phyloP scores from a whole-genome alignment of 2,329 filamentous ascomycete species.

The Nemania diffusa region DNA sequence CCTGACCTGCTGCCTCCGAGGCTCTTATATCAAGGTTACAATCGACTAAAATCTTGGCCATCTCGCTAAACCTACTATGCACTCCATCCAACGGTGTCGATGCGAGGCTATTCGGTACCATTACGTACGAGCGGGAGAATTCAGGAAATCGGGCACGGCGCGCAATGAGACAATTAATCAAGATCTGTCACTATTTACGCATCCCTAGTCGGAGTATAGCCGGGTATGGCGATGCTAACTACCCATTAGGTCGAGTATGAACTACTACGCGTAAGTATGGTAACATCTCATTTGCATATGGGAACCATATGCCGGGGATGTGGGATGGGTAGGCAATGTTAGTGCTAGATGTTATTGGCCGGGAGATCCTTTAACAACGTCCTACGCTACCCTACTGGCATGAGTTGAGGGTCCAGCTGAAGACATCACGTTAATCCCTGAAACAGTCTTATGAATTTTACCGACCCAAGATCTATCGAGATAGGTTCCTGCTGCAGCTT shows the following conservation, averaged over 20 bases:
- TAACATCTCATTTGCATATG: too few relatives aligned
- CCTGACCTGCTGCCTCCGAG: neutral
- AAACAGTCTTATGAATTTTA: too few relatives aligned
- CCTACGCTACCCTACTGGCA: neutral
- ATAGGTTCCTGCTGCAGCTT: neutral
- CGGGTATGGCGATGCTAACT: neutral
- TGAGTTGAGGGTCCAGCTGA: neutral
- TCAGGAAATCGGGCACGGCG: neutral
- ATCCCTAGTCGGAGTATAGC: neutral
- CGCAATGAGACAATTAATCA: neutral
- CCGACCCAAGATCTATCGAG: neutral
- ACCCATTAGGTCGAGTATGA: too few relatives aligned
- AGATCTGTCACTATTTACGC: neutral
- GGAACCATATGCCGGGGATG: too few relatives aligned
- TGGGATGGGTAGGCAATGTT: neutral
- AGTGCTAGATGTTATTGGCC: too few relatives aligned
- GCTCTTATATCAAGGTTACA: neutral
- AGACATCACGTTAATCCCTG: neutral
- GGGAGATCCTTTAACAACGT: neutral
- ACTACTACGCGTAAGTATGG: too few relatives aligned
- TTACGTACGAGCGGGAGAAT: neutral
- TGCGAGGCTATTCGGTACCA: neutral
- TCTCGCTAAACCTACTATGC: too few relatives aligned
- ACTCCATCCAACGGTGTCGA: too few relatives aligned
- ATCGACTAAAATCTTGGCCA: neutral